Evolutionary conservation across 805 yeast genomes (phyloP).

Genomic region (Wickerhamiella australiensis): DNA sequence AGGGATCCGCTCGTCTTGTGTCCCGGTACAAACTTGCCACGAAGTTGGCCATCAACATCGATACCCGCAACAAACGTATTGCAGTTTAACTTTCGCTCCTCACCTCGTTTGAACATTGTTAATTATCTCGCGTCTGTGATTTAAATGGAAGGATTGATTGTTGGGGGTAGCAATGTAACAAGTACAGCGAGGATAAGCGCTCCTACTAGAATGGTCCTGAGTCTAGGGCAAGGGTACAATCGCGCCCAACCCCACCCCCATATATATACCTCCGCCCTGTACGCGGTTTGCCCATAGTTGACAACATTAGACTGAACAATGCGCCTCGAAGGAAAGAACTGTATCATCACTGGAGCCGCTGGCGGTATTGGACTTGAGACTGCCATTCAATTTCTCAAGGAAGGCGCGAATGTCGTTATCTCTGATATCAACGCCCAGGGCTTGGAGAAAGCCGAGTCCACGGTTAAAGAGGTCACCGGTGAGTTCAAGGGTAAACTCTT

Average conservation of each 20-base stretch:
- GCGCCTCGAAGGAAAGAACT: constrained; percentile 31
- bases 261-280: not conserved
- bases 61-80: constrained; percentile 25
- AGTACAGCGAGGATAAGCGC: not conserved
- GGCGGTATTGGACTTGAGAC: constrained; percentile 32
- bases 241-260: not conserved
- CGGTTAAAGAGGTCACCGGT: constrained; percentile 61
- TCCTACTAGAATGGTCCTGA: not conserved
- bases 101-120: not conserved
- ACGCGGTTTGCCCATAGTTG: not conserved
- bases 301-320: not conserved
- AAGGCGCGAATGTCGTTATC: constrained; percentile 82
- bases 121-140: not conserved
- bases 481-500: constrained; percentile 58
- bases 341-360: constrained; percentile 38
- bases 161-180: not conserved
- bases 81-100: not conserved
- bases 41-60: constrained; percentile 28
- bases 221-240: not conserved
- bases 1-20: constrained; percentile 22
- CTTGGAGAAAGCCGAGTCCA: constrained; percentile 46
- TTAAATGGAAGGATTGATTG: not conserved
- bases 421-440: constrained; percentile 48
- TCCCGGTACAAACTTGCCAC: constrained; percentile 28
- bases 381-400: constrained; percentile 66